Percentiles rank a stretch among this genome's conserved stretches.
These are phyloP conservation scores for Hymenotorrendiella dingleyae DNA, from an alignment of 2,329 filamentous ascomycete species.

Conservation along the genomic window DNA sequence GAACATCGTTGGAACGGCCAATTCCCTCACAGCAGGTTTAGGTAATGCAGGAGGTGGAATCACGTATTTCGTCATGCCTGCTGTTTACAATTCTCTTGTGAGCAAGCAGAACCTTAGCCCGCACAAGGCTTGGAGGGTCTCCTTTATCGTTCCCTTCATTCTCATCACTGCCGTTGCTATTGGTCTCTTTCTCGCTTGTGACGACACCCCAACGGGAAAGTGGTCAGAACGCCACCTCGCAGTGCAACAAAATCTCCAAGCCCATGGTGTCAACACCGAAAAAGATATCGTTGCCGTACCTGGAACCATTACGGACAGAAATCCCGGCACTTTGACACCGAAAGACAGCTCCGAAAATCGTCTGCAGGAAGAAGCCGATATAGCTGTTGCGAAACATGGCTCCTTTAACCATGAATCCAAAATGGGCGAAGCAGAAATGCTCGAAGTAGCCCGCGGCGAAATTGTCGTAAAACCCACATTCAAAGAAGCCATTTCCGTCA, in stretches of 20 bases:
- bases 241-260: constrained; percentile 37
- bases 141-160: constrained; percentile 79
- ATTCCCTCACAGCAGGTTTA: constrained; percentile 76
- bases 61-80: constrained; percentile 91
- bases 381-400: constrained; percentile 36
- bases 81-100: constrained; percentile 74
- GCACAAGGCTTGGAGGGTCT: constrained; percentile 74
- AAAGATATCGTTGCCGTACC: constrained; percentile 23
- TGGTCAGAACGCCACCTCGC: constrained; percentile 62
- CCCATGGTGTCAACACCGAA: constrained; percentile 42
- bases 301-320: constrained; percentile 22
- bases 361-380: constrained; percentile 43
- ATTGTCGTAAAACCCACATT: constrained; percentile 50
- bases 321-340: constrained; percentile 7
- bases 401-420: constrained; percentile 38
- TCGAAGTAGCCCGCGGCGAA: constrained; percentile 49
- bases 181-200: constrained; percentile 66
- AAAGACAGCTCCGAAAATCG: constrained; percentile 29
- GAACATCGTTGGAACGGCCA: constrained; percentile 83
- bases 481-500: constrained; percentile 39
- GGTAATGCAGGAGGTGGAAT: constrained; percentile 86
- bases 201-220: constrained; percentile 75
- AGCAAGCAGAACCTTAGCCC: constrained; percentile 50
- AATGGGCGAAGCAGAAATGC: constrained; percentile 42
- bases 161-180: constrained; percentile 62